A percentile compares a stretch with the other conserved stretches of the same genome.
Evolutionary conservation across 257 asterid species (phyloP).

Genomic region (Anisodus tanguticus): DNA sequence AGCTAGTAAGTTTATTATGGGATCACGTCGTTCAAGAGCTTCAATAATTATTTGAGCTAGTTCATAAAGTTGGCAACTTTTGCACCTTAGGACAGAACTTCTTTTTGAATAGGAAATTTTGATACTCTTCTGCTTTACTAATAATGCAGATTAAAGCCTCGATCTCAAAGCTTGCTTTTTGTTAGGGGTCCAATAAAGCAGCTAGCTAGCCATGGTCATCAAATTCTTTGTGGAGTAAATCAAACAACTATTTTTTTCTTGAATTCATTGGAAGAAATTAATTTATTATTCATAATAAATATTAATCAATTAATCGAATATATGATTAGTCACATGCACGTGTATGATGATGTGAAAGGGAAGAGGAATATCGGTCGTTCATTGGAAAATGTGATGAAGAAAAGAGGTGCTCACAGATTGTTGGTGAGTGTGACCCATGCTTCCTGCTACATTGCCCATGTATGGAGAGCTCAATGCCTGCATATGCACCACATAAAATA

Average conservation of each 20-base stretch:
- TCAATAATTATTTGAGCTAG: background rate
- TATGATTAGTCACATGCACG: slow-evolving; percentile 39
- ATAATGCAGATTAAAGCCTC: slow-evolving; percentile 10
- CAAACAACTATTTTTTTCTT: slow-evolving; percentile 30
- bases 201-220: background rate
- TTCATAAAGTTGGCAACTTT: slow-evolving; percentile 15
- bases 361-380: slow-evolving; percentile 42
- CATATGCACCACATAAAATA: background rate
- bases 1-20: background rate
- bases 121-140: background rate
- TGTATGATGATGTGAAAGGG: slow-evolving; percentile 36
- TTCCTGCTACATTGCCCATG: slow-evolving; percentile 45
- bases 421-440: slow-evolving; percentile 55
- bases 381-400: slow-evolving; percentile 57
- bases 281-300: slow-evolving; percentile 45
- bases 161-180: slow-evolving; percentile 30
- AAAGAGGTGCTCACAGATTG: slow-evolving; percentile 57
- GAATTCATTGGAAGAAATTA: slow-evolving; percentile 1
- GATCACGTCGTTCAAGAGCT: background rate
- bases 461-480: slow-evolving; percentile 55
- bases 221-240: slow-evolving; percentile 40
- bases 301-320: slow-evolving; percentile 29
- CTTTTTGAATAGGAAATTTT: slow-evolving; percentile 24
- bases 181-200: slow-evolving; percentile 69
- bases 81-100: background rate